Conservation (phyloP, 2,329 filamentous ascomycete species). For the Fonsecaea monophora region DNA sequence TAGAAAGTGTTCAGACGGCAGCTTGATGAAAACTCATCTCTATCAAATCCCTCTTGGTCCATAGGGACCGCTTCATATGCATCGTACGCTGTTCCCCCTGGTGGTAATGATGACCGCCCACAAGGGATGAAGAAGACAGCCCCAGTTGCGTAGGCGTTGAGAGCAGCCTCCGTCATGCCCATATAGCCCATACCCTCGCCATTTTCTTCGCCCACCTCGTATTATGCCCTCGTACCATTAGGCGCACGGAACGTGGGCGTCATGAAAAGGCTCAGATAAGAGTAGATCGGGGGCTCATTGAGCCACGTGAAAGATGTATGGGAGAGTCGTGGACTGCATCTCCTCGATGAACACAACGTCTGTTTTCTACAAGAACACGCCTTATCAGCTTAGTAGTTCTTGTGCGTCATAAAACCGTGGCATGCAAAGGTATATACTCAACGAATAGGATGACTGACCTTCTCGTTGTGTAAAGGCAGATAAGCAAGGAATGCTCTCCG, state of each 20-base stretch:
- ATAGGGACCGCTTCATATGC: background rate
- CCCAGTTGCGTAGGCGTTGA: background rate
- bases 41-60: background rate
- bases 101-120: background rate
- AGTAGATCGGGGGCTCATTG: no score
- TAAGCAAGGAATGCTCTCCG: no score
- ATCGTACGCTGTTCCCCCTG: background rate
- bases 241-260: background rate
- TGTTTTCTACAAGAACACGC: no score
- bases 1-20: background rate
- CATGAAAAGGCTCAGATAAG: background rate
- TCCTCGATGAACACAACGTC: no score
- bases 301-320: no score
- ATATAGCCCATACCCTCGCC: background rate
- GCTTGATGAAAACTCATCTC: background rate
- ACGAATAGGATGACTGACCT: no score
- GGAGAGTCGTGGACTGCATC: no score
- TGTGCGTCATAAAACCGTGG: no score
- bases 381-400: no score
- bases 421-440: no score
- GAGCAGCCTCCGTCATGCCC: background rate
- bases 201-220: background rate
- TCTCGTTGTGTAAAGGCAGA: no score
- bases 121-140: background rate
- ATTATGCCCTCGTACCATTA: background rate